A percentile compares a stretch with the other conserved stretches of the same genome.
Evolutionary conservation across 148 eudicot species (phyloP).

Genomic region (Chenopodium album): DNA sequence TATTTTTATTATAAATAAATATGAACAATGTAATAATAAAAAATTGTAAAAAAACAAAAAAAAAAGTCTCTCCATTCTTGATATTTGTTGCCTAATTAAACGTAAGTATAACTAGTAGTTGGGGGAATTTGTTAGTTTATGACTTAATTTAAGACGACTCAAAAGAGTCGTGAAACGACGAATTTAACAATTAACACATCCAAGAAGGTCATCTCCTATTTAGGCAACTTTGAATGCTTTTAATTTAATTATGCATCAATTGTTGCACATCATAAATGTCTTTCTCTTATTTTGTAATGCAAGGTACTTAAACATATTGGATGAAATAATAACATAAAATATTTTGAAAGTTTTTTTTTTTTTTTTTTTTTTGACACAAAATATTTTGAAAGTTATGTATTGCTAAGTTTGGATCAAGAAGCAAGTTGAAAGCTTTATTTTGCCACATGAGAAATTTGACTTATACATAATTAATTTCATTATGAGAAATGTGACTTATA

Average conservation of each 20-base stretch:
- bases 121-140: constrained; percentile 2
- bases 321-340: no score
- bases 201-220: not conserved
- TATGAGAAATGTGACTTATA: no score
- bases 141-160: constrained; percentile 6
- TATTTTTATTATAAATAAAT: not conserved
- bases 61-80: not conserved
- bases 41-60: no score
- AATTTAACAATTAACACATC: not conserved
- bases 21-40: no score
- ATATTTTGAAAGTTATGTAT: no score
- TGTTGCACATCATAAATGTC: not conserved
- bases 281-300: not conserved
- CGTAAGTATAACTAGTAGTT: constrained; percentile 1
- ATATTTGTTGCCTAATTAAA: not conserved
- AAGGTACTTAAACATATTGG: not conserved
- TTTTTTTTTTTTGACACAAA: no score
- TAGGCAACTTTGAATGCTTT: not conserved
- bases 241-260: constrained; percentile 7
- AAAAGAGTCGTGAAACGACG: constrained; percentile 3
- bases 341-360: no score
- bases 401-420: no score
- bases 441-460: no score
- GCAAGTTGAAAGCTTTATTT: no score
- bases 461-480: no score